phyloP scores from a whole-genome alignment of 371 early-diverging fungal species.

The Cladochytrium tenue region DNA sequence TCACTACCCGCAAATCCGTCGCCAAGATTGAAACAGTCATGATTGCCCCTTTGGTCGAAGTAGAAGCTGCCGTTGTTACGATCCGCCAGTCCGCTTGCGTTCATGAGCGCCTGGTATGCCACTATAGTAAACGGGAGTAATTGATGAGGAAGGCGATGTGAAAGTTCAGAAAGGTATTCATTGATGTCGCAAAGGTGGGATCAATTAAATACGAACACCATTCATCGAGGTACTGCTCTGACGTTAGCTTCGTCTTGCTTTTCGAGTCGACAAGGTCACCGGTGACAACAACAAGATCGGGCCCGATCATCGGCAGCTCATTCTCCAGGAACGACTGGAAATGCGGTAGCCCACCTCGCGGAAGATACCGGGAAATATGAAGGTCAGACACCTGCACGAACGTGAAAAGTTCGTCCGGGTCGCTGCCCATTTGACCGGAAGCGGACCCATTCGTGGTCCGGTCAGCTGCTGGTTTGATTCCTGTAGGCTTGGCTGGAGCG shows the following conservation, averaged over 20 bases:
- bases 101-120: conserved; percentile 68
- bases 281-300: conserved; percentile 43
- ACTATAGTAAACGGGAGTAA: too few species aligned
- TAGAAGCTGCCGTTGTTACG: conserved; percentile 56
- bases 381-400: conserved; percentile 73
- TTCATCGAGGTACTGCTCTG: conserved; percentile 79
- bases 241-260: conserved; percentile 58
- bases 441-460: not conserved
- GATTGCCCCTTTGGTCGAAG: conserved; percentile 79
- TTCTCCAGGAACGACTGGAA: conserved; percentile 70
- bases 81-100: conserved; percentile 27
- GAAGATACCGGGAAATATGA: conserved; percentile 74
- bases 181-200: too few species aligned
- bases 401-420: conserved; percentile 12
- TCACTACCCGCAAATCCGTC: conserved; percentile 67
- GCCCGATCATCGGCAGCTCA: conserved; percentile 41
- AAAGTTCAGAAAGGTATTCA: too few species aligned
- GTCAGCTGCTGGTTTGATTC: not conserved
- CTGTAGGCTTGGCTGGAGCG: not conserved
- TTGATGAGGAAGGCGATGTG: too few species aligned
- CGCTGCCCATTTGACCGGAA: not conserved
- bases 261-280: conserved; percentile 89
- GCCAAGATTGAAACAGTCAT: conserved; percentile 70
- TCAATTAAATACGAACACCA: conserved; percentile 64
- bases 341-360: conserved; percentile 69